Base-by-base conservation (phyloP, 495 filamentous ascomycete genomes). In the Lasiosphaeria miniovina region DNA sequence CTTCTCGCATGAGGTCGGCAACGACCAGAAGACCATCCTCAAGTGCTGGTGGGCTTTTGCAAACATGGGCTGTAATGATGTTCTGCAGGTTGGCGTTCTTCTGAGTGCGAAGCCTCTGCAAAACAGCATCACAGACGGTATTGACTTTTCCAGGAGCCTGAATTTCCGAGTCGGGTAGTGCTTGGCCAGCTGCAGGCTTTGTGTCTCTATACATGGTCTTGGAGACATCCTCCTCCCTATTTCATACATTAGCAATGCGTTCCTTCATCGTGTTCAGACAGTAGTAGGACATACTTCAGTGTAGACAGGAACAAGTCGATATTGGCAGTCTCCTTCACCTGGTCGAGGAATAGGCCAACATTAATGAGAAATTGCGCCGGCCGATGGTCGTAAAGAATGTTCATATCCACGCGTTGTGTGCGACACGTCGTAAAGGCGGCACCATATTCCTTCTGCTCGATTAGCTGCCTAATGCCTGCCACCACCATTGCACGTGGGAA, bases 321-420 rank as follows among this genome's bases (percentile, higher is more conserved):
- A 60, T 90, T 86, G 15, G 95, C 88, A 40, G 88, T 77, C 66
- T 88, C 91, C 71, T 88, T 88, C 46, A 97, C 81, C 69, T 98
- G 94, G 31, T 93, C 86, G 49, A 98, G 77, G 71, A 98, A 95
- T 2, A 92, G 63, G 6, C 74, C 75, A 36, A 96, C 80, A 61
- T 84, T 88, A 11, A 82, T 77, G 74, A 96, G 79, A 67, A 98
- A 96, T 61, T 94, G 89, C 48, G 84, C 76, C 0, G 92, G 90
- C 6, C 83, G 84, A 76, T 98, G 88, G 70, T 98, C 94, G 69
- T 96, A 93, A n/a, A 98, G 77, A 55, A 98, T 93, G 68, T 98
- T 98, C 87, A 97, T 91, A 68, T 98, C 94, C 4, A 98, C 94
- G 61, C 94, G 84, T 68, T 97, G 95, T 54, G 86, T 91, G 36